Evolutionary conservation across 441 rosid genomes (phyloP), one percentile per base, ranked within the genome.

Genomic region (Pelargonium australe): DNA sequence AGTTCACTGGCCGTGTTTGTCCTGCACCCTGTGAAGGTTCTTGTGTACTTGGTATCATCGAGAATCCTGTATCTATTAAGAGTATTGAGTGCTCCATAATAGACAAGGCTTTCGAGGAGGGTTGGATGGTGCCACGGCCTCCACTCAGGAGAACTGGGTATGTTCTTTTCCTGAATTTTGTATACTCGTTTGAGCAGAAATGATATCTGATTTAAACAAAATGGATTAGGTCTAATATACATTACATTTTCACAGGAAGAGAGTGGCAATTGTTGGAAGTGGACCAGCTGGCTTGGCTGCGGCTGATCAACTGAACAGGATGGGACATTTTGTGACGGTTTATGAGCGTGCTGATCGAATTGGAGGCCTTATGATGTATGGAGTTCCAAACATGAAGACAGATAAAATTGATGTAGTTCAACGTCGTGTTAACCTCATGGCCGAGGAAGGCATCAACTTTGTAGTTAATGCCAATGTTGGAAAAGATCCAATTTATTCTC

Each of bases 11-110:
- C 60, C 82, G 99, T 19, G 99, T 96, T 13, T 96, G 99, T 75
- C 98, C 99, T 78, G 99, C 99, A 64, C 99, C 99, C 7, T 96
- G 99, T 77, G 99, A 96, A 84, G 99, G 99, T 66, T 88, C 99
- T 68, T 96, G 99, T 60, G 99, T 96, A 69, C 99, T 96, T 69
- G 99, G 99, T 25, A 96, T 96, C 44, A 96, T 96, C 77, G 99
- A 96, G 80, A 91, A 96, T 79, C 99, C 99, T 20, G 99, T 96
- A 6, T 93, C 99, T 44, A 96, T 96, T 66, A 96, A 96, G 75
- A 89, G 71, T 76, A 96, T 96, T 37, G 99, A 96, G 79, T 93
- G 98, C 76, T 75, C 97, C 5, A 96, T 96, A 66, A 93, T 93
- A 53, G 99, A 96, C 81, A 93, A 85, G 80, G 99, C 97, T 51